Conservation (phyloP, 495 filamentous ascomycete species). For the Penicillium roqueforti region DNA sequence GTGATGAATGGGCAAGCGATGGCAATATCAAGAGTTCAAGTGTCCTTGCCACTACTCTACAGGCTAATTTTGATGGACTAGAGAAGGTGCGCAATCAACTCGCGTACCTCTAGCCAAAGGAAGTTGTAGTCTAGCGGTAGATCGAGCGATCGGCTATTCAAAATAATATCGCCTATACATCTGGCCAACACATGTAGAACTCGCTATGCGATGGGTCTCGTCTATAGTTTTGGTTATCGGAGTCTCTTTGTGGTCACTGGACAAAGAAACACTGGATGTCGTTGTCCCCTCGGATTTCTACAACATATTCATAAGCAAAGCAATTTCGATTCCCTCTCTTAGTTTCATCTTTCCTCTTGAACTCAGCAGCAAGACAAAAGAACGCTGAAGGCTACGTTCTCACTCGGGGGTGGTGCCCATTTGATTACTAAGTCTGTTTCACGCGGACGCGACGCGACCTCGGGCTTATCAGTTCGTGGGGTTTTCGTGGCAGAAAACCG, state of each 20-base stretch:
- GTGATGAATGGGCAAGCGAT: conserved; percentile 21
- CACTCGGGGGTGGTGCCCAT: not conserved
- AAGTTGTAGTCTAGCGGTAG: not conserved
- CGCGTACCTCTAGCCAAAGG: not conserved
- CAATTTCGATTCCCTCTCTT: not conserved
- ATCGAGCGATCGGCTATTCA: not conserved
- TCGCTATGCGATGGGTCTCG: not conserved
- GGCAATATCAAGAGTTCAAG: conserved; percentile 11
- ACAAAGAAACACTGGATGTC: not conserved
- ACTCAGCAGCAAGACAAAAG: not conserved
- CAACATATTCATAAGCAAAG: not conserved
- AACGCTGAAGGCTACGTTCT: not conserved
- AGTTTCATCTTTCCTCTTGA: not conserved
- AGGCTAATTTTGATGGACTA: conserved; percentile 36
- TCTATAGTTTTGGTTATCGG: not conserved
- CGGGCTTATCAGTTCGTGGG: not conserved
- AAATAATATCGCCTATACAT: not conserved
- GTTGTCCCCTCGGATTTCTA: not conserved
- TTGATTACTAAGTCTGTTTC: not conserved
- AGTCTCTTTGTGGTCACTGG: not conserved
- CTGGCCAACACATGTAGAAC: not conserved
- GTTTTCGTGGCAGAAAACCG: not conserved
- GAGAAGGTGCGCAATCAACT: conserved; percentile 17
- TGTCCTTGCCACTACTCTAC: conserved; percentile 28
- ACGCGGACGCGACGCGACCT: not conserved